A percentile compares a stretch with the other conserved stretches of the same genome.
Conservation (phyloP, 345 rosid genomes). For the Anastatica hierochuntica region DNA sequence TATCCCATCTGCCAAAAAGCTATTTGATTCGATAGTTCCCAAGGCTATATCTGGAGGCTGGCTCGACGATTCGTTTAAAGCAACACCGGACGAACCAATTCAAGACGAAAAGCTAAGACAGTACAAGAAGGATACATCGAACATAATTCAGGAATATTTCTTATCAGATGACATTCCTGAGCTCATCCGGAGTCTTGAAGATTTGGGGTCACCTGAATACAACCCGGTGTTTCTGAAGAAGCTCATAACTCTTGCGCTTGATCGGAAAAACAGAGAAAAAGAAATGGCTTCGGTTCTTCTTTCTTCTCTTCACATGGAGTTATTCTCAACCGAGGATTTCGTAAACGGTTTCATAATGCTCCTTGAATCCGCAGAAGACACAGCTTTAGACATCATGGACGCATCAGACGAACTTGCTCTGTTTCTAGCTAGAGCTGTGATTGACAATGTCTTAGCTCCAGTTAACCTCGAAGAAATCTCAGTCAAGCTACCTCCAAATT, state of each 20-base stretch:
- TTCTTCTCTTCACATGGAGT: constrained; percentile 88
- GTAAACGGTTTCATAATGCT: constrained; percentile 86
- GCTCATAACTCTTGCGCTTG: constrained; percentile 88
- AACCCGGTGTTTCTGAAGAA: constrained; percentile 83
- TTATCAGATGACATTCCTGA: constrained; percentile 97
- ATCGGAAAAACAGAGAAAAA: constrained; percentile 96
- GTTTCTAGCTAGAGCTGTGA: constrained; percentile 93
- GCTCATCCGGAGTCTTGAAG: constrained; percentile 73
- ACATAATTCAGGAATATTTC: constrained; percentile 91
- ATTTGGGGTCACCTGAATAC: constrained; percentile 59
- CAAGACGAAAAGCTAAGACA: constrained; percentile 45
- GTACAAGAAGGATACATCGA: constrained; percentile 71
- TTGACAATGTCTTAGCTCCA: constrained; percentile 89
- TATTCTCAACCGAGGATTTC: constrained; percentile 86
- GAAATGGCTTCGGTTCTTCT: constrained; percentile 99
- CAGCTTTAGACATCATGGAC: constrained; percentile 86
- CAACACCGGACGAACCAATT: constrained; percentile 22
- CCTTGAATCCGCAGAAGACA: constrained; percentile 92
- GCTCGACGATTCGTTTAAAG: constrained; percentile 62
- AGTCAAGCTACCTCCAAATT: constrained; percentile 57
- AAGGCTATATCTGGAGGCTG: constrained; percentile 78
- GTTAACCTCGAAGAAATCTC: constrained; percentile 83
- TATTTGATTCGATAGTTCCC: constrained; percentile 53
- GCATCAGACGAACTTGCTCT: constrained; percentile 97
- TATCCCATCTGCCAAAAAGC: constrained; percentile 67